These are phyloP conservation scores for Trifolium subterraneum DNA, from an alignment of 306 rosid species.

Conservation along the genomic window DNA sequence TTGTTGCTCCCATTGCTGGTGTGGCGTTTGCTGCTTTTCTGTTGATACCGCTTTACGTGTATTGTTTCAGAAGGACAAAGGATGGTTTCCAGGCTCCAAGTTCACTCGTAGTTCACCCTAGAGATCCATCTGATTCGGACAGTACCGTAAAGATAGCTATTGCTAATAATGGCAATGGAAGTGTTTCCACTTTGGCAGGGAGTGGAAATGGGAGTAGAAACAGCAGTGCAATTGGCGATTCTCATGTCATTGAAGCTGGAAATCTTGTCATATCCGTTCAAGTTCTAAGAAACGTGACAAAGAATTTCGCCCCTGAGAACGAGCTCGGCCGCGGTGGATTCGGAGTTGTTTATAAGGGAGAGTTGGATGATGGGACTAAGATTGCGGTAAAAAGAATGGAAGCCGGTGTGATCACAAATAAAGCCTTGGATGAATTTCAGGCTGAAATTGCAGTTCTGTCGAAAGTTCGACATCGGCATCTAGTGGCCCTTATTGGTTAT, in stretches of 20 bases:
- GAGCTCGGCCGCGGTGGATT: conserved; percentile 99
- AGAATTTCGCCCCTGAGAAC: conserved; percentile 86
- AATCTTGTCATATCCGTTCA: conserved; percentile 90
- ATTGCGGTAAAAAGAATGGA: conserved; percentile 99
- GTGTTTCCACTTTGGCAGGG: conserved; percentile 59
- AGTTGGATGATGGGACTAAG: conserved; percentile 89
- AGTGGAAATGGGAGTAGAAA: conserved; percentile 73
- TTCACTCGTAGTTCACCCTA: conserved; percentile 85
- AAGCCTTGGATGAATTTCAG: conserved; percentile 96
- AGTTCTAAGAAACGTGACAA: conserved; percentile 83
- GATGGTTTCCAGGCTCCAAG: conserved; percentile 51
- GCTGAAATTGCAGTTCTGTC: conserved; percentile 95
- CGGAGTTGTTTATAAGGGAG: conserved; percentile 95
- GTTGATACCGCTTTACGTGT: conserved; percentile 68
- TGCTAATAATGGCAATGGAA: conserved; percentile 62
- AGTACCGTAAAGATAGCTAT: conserved; percentile 69
- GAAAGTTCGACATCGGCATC: conserved; percentile 93
- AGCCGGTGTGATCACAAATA: conserved; percentile 71
- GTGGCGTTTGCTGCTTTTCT: conserved; percentile 77
- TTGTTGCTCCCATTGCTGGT: conserved; percentile 67
- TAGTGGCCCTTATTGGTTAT: conserved; percentile 91
- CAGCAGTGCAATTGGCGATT: conserved; percentile 68
- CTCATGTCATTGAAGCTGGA: conserved; percentile 91
- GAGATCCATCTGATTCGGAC: conserved; percentile 86
- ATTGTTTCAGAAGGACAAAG: conserved; percentile 66